phyloP scores from a whole-genome alignment of 495 filamentous ascomycete genomes.

The Lasiosphaeria ovina region DNA sequence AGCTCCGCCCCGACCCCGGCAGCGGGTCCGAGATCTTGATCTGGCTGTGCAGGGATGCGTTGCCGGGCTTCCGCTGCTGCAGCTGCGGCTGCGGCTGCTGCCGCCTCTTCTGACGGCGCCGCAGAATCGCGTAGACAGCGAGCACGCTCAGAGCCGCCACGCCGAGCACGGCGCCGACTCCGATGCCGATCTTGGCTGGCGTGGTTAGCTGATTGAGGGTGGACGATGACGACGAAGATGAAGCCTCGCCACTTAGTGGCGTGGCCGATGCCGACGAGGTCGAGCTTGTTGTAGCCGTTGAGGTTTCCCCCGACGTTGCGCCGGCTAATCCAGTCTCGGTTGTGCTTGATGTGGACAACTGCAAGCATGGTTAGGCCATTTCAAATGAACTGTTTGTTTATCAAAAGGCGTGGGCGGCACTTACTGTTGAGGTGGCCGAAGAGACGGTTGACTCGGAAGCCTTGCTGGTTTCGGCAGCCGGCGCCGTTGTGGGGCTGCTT shows the following conservation, averaged over 20 bases:
- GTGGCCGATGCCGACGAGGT: constrained; percentile 2
- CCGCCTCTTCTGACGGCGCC: constrained; percentile 15
- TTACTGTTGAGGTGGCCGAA: not conserved
- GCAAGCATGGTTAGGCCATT: not conserved
- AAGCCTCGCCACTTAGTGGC: constrained; percentile 6
- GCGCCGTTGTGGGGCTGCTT: not conserved
- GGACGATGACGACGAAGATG: constrained; percentile 1
- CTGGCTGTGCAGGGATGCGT: constrained; percentile 18
- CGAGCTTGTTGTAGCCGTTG: not conserved
- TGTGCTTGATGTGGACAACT: not conserved
- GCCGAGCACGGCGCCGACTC: constrained; percentile 37
- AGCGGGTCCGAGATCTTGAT: constrained; percentile 47
- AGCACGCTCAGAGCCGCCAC: constrained; percentile 30
- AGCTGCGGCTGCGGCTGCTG: constrained; percentile 16
- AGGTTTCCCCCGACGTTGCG: not conserved
- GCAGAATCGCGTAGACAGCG: constrained; percentile 27
- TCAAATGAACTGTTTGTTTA: not conserved
- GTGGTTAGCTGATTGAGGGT: constrained; percentile 23
- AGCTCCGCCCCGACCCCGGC: constrained; percentile 34
- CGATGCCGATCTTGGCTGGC: constrained; percentile 45
- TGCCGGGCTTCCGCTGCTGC: not conserved
- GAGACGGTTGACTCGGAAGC: not conserved
- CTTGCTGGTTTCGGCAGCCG: not conserved
- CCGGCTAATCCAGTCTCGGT: not conserved
- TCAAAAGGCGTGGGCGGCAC: not conserved